Percentiles rank a stretch among this genome's conserved stretches.
Conservation (phyloP, 2,329 filamentous ascomycete species). For the Calycina herbarum region DNA sequence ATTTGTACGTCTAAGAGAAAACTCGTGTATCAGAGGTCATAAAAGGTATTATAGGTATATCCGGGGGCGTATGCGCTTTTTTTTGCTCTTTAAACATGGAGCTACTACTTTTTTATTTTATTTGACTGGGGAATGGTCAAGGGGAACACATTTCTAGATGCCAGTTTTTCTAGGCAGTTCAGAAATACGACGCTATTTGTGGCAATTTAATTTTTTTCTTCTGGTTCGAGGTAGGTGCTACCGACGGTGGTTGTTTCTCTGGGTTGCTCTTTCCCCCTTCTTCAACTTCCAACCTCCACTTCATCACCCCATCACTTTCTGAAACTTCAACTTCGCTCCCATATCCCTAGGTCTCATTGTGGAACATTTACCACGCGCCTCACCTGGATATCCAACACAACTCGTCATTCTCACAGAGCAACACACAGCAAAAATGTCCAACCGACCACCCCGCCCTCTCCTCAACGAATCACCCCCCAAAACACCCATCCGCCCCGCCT, state of each 20-base stretch:
- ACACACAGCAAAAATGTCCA: conserved; percentile 20
- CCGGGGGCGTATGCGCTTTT: neutral
- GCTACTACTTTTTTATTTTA: neutral
- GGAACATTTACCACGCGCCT: too few relatives aligned
- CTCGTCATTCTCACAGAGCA: too few relatives aligned
- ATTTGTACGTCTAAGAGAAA: conserved; percentile 11
- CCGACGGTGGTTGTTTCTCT: neutral
- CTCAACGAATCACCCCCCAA: conserved; percentile 19
- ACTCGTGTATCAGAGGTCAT: neutral
- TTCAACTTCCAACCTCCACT: neutral
- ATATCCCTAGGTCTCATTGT: too few relatives aligned
- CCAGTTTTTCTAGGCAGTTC: neutral
- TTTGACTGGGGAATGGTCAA: neutral
- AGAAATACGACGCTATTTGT: neutral
- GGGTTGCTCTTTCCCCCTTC: neutral
- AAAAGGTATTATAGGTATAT: conserved; percentile 11
- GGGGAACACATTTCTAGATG: neutral
- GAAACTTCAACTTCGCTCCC: neutral
- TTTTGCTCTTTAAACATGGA: neutral
- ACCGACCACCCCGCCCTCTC: conserved; percentile 17
- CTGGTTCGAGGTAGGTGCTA: neutral
- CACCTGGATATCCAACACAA: too few relatives aligned
- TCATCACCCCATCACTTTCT: neutral
- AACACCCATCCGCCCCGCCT: conserved; percentile 24
- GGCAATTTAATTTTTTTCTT: too few relatives aligned